A percentile compares a stretch with the other conserved stretches of the same genome.
Conservation (phyloP, 163 green algal genomes). For the Trebouxia gelatinosa region DNA sequence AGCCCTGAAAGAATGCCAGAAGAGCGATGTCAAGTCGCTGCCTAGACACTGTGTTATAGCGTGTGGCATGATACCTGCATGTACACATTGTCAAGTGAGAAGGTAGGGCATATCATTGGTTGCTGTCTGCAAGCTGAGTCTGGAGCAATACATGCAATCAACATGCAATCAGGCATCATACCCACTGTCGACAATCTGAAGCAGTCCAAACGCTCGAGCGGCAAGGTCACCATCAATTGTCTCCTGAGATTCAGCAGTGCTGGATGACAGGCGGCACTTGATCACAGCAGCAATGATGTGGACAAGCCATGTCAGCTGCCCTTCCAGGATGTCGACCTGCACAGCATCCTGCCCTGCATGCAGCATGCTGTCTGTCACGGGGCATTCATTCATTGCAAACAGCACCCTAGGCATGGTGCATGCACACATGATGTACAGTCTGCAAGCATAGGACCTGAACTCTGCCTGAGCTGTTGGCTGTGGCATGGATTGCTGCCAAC, state of each 20-base stretch:
- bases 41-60: constrained; percentile 76
- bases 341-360: constrained; percentile 25
- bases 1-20: constrained; percentile 94
- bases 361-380: too few relatives aligned
- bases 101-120: too few relatives aligned
- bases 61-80: not conserved
- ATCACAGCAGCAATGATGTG: constrained; percentile 93
- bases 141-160: too few relatives aligned
- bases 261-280: constrained; percentile 77
- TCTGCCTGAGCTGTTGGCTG: too few relatives aligned
- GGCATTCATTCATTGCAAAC: too few relatives aligned
- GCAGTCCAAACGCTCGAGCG: constrained; percentile 80
- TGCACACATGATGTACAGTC: too few relatives aligned
- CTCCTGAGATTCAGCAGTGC: constrained; percentile 73
- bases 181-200: constrained; percentile 67
- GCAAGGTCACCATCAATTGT: constrained; percentile 90
- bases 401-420: too few relatives aligned
- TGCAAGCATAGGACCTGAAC: too few relatives aligned
- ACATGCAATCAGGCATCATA: too few relatives aligned
- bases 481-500: too few relatives aligned
- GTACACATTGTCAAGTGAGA: too few relatives aligned
- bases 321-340: constrained; percentile 83
- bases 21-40: constrained; percentile 92
- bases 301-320: constrained; percentile 95
- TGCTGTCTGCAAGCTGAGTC: too few relatives aligned